Evolutionary conservation across 306 rosid species (phyloP).

Genomic region (Ormosia emarginata): DNA sequence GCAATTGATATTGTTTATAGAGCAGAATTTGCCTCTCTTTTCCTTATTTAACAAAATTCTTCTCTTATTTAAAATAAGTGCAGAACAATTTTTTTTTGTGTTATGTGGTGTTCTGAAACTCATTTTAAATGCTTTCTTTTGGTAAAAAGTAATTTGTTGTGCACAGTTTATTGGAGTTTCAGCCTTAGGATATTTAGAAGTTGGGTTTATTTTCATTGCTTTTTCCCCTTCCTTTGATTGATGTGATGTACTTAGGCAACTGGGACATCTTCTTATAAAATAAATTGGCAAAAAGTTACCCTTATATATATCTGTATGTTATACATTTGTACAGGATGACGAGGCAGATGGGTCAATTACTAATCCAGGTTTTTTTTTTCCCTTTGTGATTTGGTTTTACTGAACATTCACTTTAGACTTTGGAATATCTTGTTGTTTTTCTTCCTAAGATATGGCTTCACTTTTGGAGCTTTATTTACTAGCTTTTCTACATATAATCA

Average conservation of each 20-base stretch:
- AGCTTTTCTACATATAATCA: not conserved
- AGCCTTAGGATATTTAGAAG: not conserved
- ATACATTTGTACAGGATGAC: slow-evolving; percentile 67
- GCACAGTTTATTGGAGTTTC: not conserved
- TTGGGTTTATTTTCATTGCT: not conserved
- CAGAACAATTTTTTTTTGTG: not conserved
- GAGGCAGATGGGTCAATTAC: slow-evolving; percentile 55
- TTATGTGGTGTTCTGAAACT: not conserved
- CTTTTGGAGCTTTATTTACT: slow-evolving; percentile 21
- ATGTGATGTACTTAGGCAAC: not conserved
- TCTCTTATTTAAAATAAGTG: not conserved
- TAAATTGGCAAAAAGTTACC: not conserved
- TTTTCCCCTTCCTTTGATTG: not conserved
- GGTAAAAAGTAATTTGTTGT: not conserved
- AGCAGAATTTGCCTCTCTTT: not conserved
- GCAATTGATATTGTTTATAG: not conserved
- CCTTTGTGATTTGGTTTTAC: slow-evolving; percentile 16
- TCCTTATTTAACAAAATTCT: not conserved
- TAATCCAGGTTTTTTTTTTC: slow-evolving; percentile 63
- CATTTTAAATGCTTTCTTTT: not conserved
- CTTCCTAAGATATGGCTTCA: slow-evolving; percentile 11
- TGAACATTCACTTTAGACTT: not conserved
- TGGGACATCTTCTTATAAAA: not conserved
- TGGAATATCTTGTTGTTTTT: slow-evolving; percentile 16
- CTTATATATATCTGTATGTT: slow-evolving; percentile 20